These are phyloP conservation scores for Platismatia glauca DNA, from an alignment of 495 filamentous ascomycete genomes.

Conservation along the genomic window DNA sequence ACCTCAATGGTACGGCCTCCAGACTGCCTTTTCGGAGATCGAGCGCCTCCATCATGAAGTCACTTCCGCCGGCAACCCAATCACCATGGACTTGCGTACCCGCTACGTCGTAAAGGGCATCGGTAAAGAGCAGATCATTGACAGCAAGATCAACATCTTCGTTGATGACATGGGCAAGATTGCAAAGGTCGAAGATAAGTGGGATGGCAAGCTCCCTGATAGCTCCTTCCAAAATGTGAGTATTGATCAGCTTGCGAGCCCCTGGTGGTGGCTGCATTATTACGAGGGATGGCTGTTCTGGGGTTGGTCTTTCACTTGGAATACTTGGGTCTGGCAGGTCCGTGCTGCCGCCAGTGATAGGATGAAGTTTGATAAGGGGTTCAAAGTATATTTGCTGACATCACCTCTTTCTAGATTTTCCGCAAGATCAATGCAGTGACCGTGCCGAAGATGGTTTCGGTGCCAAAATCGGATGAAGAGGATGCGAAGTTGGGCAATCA, in stretches of 20 bases:
- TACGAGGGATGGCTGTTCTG: constrained; percentile 32
- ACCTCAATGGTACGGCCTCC: constrained; percentile 45
- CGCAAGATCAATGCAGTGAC: constrained; percentile 46
- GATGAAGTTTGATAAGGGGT: background rate
- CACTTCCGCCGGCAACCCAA: constrained; percentile 44
- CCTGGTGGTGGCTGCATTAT: constrained; percentile 35
- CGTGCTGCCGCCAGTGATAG: constrained; percentile 13
- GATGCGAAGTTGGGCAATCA: constrained; percentile 31
- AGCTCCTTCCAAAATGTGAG: constrained; percentile 41
- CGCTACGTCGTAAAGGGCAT: constrained; percentile 46
- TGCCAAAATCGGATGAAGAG: constrained; percentile 49
- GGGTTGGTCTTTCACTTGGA: constrained; percentile 31
- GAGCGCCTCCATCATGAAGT: constrained; percentile 42
- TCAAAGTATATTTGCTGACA: constrained; percentile 20
- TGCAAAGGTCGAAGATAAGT: constrained; percentile 46
- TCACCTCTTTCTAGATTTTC: constrained; percentile 36
- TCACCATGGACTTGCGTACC: constrained; percentile 43
- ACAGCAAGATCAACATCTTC: constrained; percentile 40
- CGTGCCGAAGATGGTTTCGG: constrained; percentile 46
- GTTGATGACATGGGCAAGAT: constrained; percentile 39
- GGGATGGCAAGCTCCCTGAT: constrained; percentile 46
- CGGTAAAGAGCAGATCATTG: constrained; percentile 43
- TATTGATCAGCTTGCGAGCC: constrained; percentile 28
- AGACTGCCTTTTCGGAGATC: constrained; percentile 37
- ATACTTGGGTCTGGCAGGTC: constrained; percentile 29